Evolutionary conservation across 2,329 filamentous ascomycete species (phyloP).

Genomic region (Arthrobotrys musiformis): DNA sequence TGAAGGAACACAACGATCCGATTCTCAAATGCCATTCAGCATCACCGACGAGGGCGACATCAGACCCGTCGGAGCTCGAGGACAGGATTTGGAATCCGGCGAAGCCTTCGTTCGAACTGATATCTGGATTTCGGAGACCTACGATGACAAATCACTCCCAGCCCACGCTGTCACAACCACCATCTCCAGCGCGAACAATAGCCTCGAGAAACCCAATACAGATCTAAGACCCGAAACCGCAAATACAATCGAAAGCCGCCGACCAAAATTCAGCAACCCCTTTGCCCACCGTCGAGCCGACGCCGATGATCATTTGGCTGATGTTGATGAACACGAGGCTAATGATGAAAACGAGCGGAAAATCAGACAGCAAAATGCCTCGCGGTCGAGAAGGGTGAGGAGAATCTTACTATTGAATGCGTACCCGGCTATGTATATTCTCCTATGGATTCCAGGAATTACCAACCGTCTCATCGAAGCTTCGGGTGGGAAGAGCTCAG

Average conservation of each 20-base stretch:
- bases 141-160: constrained; percentile 17
- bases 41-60: constrained; percentile 13
- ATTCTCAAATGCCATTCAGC: constrained; percentile 20
- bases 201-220: background rate
- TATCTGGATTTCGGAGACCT: constrained; percentile 42
- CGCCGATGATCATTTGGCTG: constrained; percentile 28
- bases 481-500: constrained; percentile 57
- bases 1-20: constrained; percentile 1
- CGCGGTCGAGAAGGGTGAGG: constrained; percentile 52
- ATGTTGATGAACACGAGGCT: background rate
- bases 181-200: background rate
- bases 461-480: constrained; percentile 61
- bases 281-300: constrained; percentile 37
- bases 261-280: constrained; percentile 44
- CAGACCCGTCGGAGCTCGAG: background rate
- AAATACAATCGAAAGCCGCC: constrained; percentile 27
- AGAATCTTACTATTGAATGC: constrained; percentile 63
- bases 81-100: constrained; percentile 24
- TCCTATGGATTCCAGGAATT: constrained; percentile 64
- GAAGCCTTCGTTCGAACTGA: constrained; percentile 12
- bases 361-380: constrained; percentile 34
- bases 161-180: constrained; percentile 29
- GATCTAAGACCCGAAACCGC: constrained; percentile 19
- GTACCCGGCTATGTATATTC: constrained; percentile 62
- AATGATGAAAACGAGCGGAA: constrained; percentile 13